Evolutionary conservation across 2,329 filamentous ascomycete species (phyloP).

Genomic region (Alternaria triticimaculans): DNA sequence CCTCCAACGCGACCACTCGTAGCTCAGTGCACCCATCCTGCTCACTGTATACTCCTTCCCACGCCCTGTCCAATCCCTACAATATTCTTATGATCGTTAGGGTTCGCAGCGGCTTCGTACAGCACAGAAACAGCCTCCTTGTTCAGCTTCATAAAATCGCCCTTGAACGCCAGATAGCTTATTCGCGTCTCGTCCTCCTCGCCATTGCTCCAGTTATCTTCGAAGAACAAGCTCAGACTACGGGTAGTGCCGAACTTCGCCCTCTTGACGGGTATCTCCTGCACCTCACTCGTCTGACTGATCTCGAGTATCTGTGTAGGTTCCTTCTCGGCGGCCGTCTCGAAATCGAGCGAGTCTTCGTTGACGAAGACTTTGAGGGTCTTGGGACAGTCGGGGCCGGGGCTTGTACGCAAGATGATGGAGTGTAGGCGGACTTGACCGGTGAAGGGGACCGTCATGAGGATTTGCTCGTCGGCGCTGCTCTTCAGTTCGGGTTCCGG

Average conservation of each 20-base stretch:
- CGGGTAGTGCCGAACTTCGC: slow-evolving; percentile 88
- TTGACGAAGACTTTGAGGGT: slow-evolving; percentile 91
- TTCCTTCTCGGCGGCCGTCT: slow-evolving; percentile 69
- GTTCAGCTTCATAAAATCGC: slow-evolving; percentile 88
- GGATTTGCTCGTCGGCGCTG: slow-evolving; percentile 89
- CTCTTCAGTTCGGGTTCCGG: slow-evolving; percentile 78
- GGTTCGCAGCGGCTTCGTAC: slow-evolving; percentile 94
- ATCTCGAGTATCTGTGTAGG: slow-evolving; percentile 80
- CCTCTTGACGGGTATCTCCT: slow-evolving; percentile 88
- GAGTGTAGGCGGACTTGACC: slow-evolving; percentile 92
- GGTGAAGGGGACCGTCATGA: slow-evolving; percentile 92
- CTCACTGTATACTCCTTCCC: slow-evolving; percentile 44
- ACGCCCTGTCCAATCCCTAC: slow-evolving; percentile 48
- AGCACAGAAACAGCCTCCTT: slow-evolving; percentile 83
- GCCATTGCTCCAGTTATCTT: slow-evolving; percentile 81
- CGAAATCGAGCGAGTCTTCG: slow-evolving; percentile 81
- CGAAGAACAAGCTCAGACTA: slow-evolving; percentile 82
- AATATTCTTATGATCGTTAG: slow-evolving; percentile 74
- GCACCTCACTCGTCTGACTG: slow-evolving; percentile 78
- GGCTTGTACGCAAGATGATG: slow-evolving; percentile 81
- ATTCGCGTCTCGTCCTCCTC: slow-evolving; percentile 82
- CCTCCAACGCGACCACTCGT: neutral
- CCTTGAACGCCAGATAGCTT: slow-evolving; percentile 89
- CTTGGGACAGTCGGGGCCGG: slow-evolving; percentile 72
- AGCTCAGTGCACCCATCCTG: neutral